Base-by-base conservation (phyloP, 345 rosid genomes). In the Dipteronia dyeriana region DNA sequence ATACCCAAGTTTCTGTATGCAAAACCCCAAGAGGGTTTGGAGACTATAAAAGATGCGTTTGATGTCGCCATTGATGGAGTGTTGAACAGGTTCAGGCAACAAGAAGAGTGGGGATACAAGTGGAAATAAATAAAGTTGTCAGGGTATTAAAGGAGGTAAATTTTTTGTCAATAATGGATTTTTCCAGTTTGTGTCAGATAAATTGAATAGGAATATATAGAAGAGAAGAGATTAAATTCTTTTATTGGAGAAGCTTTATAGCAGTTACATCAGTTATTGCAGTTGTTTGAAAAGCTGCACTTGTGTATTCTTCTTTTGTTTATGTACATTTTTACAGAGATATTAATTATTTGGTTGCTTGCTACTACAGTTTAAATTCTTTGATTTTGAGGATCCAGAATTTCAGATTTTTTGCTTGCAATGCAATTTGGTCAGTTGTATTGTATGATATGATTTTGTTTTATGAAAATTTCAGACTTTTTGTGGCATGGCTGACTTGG, bases 1-100 rank as follows among this genome's bases (percentile, higher is more conserved):
- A 90, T 97, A 70, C 97, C 98, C 0, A 94, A 85, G 72, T 61
- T 92, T 53, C 85, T 97, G 41, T 97, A 94, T 66, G 90, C 97
- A 0, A 87, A 85, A 82, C 83, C 93, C 47, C 71, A 71, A 14
- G 86, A 86, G 26, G 98, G 98, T 0, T 81, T 92, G 77, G 91
- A 86, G 88, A 80, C 76, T 13, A 82, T 88, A 9, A 94, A 87
- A 76, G 99, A 96, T 41, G 98, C 99, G 3, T 91, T 96, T 20
- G 99, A 96, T 81, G 85, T 94, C 29, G 98, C 98, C 13, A 43
- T 96, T n/a, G 98, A 94, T 77, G 97, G 92, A 5, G 94, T 94
- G 0, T 80, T 94, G 70, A 78, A 86, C 81, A 91, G 99, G 80
- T 85, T 91, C 80, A 89, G 87, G 78, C 94, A 92, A 81, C 98